Conservation (phyloP, 306 rosid genomes). For the Hippophae gyantsensis region DNA sequence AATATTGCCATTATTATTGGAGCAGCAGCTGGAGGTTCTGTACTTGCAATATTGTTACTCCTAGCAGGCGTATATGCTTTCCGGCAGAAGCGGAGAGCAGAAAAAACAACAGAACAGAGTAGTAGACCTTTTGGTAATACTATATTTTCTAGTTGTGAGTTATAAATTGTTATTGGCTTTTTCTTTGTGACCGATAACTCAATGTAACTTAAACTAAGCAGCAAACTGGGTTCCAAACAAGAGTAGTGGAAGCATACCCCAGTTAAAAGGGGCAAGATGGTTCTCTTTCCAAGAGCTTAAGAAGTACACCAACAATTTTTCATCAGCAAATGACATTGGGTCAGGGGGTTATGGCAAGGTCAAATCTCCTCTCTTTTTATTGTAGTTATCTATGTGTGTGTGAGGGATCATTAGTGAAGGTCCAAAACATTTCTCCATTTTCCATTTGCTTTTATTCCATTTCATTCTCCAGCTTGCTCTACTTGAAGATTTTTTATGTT, state of each 20-base stretch:
- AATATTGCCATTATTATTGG: slow-evolving; percentile 43
- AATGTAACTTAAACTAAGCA: slow-evolving; percentile 30
- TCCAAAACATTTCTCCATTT: not conserved
- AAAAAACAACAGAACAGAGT: slow-evolving; percentile 24
- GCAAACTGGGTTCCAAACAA: slow-evolving; percentile 37
- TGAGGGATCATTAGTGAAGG: too few species aligned
- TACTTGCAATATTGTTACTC: slow-evolving; percentile 34
- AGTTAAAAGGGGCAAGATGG: slow-evolving; percentile 53
- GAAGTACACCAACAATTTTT: slow-evolving; percentile 46
- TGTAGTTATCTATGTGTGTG: not conserved
- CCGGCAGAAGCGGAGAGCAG: slow-evolving; percentile 40
- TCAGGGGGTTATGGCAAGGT: slow-evolving; percentile 87
- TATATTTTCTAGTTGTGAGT: not conserved
- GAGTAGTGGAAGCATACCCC: slow-evolving; percentile 35
- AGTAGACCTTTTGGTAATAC: slow-evolving; percentile 33
- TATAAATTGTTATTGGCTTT: not conserved
- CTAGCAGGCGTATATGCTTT: slow-evolving; percentile 43
- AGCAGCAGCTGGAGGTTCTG: slow-evolving; percentile 48
- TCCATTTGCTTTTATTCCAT: not conserved
- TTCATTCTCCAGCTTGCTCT: not conserved
- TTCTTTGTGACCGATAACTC: slow-evolving; percentile 1
- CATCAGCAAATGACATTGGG: slow-evolving; percentile 39
- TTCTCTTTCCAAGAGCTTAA: slow-evolving; percentile 64
- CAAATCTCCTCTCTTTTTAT: not conserved
- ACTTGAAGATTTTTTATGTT: not conserved